Percentiles rank a stretch among this genome's conserved stretches.
phyloP scores from a whole-genome alignment of 2,329 filamentous ascomycete genomes.

The Aspergillus thermomutatus region DNA sequence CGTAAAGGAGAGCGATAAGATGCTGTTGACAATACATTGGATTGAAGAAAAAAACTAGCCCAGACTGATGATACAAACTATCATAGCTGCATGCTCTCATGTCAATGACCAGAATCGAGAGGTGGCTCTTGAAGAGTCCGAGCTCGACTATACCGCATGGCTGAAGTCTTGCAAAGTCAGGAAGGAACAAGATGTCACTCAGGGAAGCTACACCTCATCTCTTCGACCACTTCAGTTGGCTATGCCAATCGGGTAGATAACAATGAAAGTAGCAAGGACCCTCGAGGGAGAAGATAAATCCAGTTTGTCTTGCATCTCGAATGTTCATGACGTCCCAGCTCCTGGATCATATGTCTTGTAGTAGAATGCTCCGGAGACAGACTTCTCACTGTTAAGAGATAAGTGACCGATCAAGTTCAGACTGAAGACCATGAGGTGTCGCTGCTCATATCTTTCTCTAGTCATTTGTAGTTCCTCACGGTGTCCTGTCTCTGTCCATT shows the following conservation, averaged over 20 bases:
- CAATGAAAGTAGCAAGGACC: not conserved
- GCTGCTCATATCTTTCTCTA: not conserved
- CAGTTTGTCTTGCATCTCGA: not conserved
- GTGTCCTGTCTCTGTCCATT: not conserved
- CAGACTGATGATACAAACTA: not conserved
- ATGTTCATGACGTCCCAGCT: slow-evolving; percentile 38
- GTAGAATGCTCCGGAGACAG: not conserved
- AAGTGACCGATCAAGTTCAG: not conserved
- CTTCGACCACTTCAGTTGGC: not conserved
- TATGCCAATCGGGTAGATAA: not conserved
- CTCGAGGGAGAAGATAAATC: not conserved
- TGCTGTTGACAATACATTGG: slow-evolving; percentile 4
- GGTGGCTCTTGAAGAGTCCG: not conserved
- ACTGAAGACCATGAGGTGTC: not conserved
- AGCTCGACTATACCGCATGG: not conserved
- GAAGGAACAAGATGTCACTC: not conserved
- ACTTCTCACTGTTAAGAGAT: not conserved
- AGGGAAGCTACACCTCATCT: not conserved
- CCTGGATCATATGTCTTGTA: slow-evolving; percentile 36
- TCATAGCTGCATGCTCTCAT: not conserved
- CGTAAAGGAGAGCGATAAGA: slow-evolving; percentile 1
- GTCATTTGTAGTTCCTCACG: not conserved
- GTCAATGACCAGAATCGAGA: not conserved
- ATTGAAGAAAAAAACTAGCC: not conserved
- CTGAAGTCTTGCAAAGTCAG: not conserved